phyloP scores from a whole-genome alignment of 2,329 filamentous ascomycete species.

The Ascosphaera apis region DNA sequence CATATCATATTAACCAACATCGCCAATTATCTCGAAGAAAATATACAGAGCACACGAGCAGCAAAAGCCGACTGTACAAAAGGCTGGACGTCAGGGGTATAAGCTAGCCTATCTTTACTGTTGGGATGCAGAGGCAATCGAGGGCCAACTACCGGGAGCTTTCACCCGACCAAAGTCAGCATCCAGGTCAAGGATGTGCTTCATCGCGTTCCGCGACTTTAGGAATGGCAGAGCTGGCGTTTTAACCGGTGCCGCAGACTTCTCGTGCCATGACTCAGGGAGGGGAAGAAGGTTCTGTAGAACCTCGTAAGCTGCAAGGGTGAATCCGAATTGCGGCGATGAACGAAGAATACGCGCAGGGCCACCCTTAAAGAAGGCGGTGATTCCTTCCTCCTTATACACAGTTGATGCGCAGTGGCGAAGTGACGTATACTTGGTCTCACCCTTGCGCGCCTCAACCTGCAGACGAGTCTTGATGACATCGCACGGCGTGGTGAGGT shows the following conservation, averaged over 20 bases:
- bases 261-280: conserved; percentile 36
- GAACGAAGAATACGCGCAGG: conserved; percentile 86
- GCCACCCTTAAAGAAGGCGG: conserved; percentile 95
- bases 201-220: conserved; percentile 69
- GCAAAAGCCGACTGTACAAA: too few relatives aligned
- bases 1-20: too few relatives aligned
- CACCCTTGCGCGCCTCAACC: conserved; percentile 90
- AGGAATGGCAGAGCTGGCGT: conserved; percentile 38
- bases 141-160: too few relatives aligned
- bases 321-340: conserved; percentile 95
- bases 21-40: too few relatives aligned
- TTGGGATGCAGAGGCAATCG: too few relatives aligned
- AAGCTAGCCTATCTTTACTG: too few relatives aligned
- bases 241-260: conserved; percentile 34
- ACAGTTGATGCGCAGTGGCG: conserved; percentile 70
- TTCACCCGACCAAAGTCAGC: conserved; percentile 68
- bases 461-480: conserved; percentile 98
- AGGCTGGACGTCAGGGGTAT: too few relatives aligned
- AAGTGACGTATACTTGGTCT: conserved; percentile 66
- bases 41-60: too few relatives aligned
- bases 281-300: conserved; percentile 61
- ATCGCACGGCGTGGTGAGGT: conserved; percentile 91
- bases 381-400: conserved; percentile 75
- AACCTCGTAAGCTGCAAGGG: conserved; percentile 82
- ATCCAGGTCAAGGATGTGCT: conserved; percentile 86